Evolutionary conservation across 129 eudicot genomes (phyloP).

Genomic region (Ambrosia trifida): DNA sequence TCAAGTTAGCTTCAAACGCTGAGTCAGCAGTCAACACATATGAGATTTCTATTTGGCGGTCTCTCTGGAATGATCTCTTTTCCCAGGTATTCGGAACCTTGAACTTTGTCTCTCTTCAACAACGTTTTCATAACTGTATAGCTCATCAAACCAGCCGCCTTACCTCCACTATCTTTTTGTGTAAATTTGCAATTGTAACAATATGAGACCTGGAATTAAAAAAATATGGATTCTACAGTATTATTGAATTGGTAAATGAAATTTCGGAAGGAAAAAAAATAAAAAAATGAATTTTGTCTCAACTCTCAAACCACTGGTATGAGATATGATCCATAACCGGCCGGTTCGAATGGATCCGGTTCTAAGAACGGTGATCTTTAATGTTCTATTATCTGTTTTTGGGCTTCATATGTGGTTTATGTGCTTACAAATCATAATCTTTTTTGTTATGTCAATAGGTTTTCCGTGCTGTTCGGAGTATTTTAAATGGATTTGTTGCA

Average conservation of each 20-base stretch:
- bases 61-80: slow-evolving; percentile 93
- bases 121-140: too few relatives aligned
- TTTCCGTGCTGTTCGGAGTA: slow-evolving; percentile 83
- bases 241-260: too few relatives aligned
- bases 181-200: too few relatives aligned
- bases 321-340: not conserved
- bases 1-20: slow-evolving; percentile 57
- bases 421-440: slow-evolving; percentile 11
- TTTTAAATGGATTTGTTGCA: slow-evolving; percentile 86
- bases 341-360: too few relatives aligned
- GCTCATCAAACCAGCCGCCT: too few relatives aligned
- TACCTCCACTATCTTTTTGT: too few relatives aligned
- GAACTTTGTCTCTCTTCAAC: not conserved
- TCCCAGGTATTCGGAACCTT: slow-evolving; percentile 52
- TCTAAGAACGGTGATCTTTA: not conserved
- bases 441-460: slow-evolving; percentile 38
- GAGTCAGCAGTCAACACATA: slow-evolving; percentile 67
- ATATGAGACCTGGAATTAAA: too few relatives aligned
- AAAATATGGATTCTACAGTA: too few relatives aligned
- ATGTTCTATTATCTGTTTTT: not conserved
- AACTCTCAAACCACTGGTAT: too few relatives aligned
- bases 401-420: slow-evolving; percentile 5
- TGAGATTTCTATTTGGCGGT: slow-evolving; percentile 86
- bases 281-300: too few relatives aligned
- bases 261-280: too few relatives aligned